Evolutionary conservation across 495 filamentous ascomycete genomes (phyloP).

Genomic region (Cenococcum geophilum): DNA sequence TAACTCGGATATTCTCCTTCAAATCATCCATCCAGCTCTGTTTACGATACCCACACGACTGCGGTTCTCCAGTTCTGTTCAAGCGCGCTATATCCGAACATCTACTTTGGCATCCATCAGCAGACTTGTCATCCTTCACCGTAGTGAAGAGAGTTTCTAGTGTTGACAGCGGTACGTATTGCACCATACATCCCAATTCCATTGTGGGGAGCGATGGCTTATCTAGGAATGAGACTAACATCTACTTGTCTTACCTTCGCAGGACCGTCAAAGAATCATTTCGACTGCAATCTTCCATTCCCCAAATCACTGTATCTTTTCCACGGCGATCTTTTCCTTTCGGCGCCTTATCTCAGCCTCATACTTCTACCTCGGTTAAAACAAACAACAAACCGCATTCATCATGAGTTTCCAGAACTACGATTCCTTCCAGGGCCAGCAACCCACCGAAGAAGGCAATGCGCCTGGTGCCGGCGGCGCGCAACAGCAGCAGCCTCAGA

Average conservation of each 20-base stretch:
- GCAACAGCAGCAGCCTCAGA: slow-evolving; percentile 31
- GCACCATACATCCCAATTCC: neutral
- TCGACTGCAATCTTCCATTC: slow-evolving; percentile 7
- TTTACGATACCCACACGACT: slow-evolving; percentile 1
- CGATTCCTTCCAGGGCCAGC: slow-evolving; percentile 34
- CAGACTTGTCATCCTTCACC: neutral
- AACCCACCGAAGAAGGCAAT: slow-evolving; percentile 31
- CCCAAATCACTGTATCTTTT: neutral
- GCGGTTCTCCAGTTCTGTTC: neutral
- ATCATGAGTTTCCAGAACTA: slow-evolving; percentile 33
- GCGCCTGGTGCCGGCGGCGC: slow-evolving; percentile 25
- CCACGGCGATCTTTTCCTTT: slow-evolving; percentile 10
- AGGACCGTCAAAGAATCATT: slow-evolving; percentile 2
- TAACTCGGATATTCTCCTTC: slow-evolving; percentile 8
- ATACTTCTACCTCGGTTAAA: slow-evolving; percentile 3
- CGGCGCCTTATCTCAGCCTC: slow-evolving; percentile 9
- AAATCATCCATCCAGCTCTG: slow-evolving; percentile 3
- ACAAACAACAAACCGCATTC: slow-evolving; percentile 3
- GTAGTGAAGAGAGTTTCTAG: neutral
- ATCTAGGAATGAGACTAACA: no score
- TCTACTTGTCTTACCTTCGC: slow-evolving; percentile 13
- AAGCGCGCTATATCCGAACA: neutral
- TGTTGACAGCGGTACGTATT: neutral
- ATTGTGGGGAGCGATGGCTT: no score
- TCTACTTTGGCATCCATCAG: neutral